Base-by-base conservation (phyloP, 352 stramenopile genomes). In the Globisporangium radiosum region DNA sequence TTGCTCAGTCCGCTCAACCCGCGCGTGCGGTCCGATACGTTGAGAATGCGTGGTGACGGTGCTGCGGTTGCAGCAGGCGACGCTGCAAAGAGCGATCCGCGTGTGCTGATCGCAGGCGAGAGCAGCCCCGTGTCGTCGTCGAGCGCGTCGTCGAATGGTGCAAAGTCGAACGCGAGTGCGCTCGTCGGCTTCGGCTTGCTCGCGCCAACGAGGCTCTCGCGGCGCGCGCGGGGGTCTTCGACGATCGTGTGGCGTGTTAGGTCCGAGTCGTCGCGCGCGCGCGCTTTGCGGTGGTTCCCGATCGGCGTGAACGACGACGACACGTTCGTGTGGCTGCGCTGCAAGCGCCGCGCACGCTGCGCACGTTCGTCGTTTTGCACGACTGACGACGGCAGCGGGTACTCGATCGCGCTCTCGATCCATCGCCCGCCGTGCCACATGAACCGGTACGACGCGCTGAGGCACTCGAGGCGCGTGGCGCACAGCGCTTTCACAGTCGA, bases 381-480 rank as follows among this genome's bases (percentile, higher is more conserved):
- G 25, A 33, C 25, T 33, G 25, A 33, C 17, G 54, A 13, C 8
- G 5, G 13, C 43, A 69, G 63, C 36, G 70, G 65, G 47, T 77
- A 88, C 39, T 87, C 76, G 15, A 89, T 62, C 5, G 63, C 60
- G 39, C 71, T 75, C 50, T 89, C 66, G 13, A 91, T 69, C 81
- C 81, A 91, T 7, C 65, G 72, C 15, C 75, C 64, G 48, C 60
- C 68, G 52, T 88, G 75, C 78, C 78, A 87, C 51, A 76, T 70
- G 45, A 75, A 80, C 9, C 77, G 75, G 58, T 85, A 85, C 11
- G 77, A 73, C 6, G 70, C 68, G 37, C 65, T 60, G 2, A 83
- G 56, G 4, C 78, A 87, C 60, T 88, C 75, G 7, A 91, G 62
- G 13, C 78, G 72, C 45, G 72, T 63, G 48, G 71, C 67, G 44